These are phyloP conservation scores for Actinomortierella wolfii DNA, from an alignment of 371 early-diverging fungal genomes.

Conservation along the genomic window DNA sequence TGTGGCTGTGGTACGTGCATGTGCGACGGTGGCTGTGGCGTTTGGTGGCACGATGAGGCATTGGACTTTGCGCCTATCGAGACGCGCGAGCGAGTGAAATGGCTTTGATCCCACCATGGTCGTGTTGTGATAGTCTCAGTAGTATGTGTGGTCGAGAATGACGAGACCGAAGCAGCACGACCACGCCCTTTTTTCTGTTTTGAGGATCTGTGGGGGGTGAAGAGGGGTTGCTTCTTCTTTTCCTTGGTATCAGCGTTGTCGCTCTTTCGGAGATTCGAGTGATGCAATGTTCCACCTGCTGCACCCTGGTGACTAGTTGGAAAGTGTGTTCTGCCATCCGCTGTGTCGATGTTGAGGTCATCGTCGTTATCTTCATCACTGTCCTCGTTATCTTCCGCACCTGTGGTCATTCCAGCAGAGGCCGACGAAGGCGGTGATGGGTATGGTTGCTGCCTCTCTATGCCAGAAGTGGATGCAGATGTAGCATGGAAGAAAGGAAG, in stretches of 20 bases:
- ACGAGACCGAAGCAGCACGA: too few relatives aligned
- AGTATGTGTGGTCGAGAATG: conserved; percentile 1
- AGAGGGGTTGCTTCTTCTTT: neutral
- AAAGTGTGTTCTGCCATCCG: too few relatives aligned
- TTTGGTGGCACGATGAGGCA: neutral
- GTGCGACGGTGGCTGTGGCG: conserved; percentile 4
- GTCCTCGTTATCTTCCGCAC: too few relatives aligned
- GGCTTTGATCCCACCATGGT: conserved; percentile 43
- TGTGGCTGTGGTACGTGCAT: neutral
- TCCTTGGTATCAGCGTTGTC: too few relatives aligned
- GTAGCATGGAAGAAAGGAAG: neutral
- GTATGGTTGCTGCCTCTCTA: neutral
- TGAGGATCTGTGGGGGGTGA: neutral
- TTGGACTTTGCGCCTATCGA: conserved; percentile 9
- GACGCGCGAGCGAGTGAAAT: conserved; percentile 13
- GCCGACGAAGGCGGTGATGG: neutral
- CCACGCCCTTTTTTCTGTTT: neutral
- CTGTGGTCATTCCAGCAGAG: too few relatives aligned
- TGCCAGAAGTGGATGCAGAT: neutral
- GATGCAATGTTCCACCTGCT: too few relatives aligned
- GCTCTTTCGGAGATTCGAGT: too few relatives aligned
- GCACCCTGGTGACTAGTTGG: too few relatives aligned
- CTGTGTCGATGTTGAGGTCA: too few relatives aligned
- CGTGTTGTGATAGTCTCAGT: conserved; percentile 8
- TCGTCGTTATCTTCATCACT: too few relatives aligned